phyloP scores from a whole-genome alignment of 768 basidiomycete species.

The Dioszegia hungarica region DNA sequence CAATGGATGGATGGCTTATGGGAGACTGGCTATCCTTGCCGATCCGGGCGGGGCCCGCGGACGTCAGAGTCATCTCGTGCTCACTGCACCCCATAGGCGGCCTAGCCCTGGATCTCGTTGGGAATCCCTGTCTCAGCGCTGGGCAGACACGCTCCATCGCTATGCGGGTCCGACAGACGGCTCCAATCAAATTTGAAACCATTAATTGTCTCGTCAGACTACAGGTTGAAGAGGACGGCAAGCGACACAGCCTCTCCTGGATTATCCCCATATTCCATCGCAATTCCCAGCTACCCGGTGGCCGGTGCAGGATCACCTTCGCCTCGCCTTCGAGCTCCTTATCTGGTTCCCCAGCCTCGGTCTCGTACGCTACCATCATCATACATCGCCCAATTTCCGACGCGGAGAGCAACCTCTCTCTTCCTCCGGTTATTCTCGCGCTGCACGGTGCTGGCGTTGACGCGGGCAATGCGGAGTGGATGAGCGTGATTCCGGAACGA shows the following conservation, averaged over 20 bases:
- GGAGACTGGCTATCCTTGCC: constrained; percentile 67
- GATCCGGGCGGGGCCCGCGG: constrained; percentile 49
- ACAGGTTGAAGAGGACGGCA: no score
- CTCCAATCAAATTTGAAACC: neutral
- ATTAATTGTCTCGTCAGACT: no score
- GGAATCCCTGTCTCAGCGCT: neutral
- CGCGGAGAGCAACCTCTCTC: neutral
- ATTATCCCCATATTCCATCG: no score
- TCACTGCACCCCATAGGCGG: no score
- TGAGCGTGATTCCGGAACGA: constrained; percentile 60
- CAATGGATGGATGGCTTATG: constrained; percentile 67
- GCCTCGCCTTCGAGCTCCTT: constrained; percentile 12
- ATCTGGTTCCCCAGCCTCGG: constrained; percentile 11
- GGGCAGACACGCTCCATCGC: constrained; percentile 22
- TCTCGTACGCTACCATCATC: constrained; percentile 40
- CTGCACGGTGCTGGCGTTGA: constrained; percentile 78
- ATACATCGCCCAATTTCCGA: constrained; percentile 14
- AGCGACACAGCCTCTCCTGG: no score
- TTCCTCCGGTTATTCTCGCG: constrained; percentile 50
- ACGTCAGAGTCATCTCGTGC: constrained; percentile 44
- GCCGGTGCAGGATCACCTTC: constrained; percentile 28
- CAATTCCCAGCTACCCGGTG: no score
- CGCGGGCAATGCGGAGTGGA: constrained; percentile 59
- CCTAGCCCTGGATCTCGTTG: neutral
- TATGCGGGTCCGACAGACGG: constrained; percentile 1